Percentiles rank a stretch among this genome's conserved stretches.
phyloP scores from a whole-genome alignment of 129 eudicot species.

The Centaurea solstitialis region DNA sequence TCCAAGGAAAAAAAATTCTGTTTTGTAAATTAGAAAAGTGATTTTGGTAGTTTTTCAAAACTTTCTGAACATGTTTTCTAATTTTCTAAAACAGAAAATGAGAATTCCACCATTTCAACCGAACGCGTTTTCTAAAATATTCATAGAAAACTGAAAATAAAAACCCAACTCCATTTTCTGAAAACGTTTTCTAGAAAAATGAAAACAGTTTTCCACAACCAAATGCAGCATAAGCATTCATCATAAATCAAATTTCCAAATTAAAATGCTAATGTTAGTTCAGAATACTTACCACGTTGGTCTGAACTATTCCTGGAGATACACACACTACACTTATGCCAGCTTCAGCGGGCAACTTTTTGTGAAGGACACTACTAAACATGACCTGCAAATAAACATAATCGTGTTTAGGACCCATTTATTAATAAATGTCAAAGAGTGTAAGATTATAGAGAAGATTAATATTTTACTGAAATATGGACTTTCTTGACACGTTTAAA shows the following conservation, averaged over 20 bases:
- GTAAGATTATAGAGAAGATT: not conserved
- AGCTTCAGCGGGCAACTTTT: slow-evolving; percentile 84
- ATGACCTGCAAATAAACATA: slow-evolving; percentile 60
- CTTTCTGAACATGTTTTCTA: too few relatives aligned
- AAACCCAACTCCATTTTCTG: too few relatives aligned
- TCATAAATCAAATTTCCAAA: slow-evolving; percentile 1
- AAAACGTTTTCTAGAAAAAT: too few relatives aligned
- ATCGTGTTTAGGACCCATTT: not conserved
- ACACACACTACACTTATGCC: slow-evolving; percentile 86
- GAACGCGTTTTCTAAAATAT: too few relatives aligned
- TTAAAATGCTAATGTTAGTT: slow-evolving; percentile 13
- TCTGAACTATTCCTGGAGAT: slow-evolving; percentile 95
- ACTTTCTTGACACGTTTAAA: not conserved
- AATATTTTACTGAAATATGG: not conserved
- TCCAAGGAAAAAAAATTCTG: too few relatives aligned
- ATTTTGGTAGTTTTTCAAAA: too few relatives aligned
- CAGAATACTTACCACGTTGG: slow-evolving; percentile 74
- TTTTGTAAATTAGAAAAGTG: too few relatives aligned
- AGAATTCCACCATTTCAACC: too few relatives aligned
- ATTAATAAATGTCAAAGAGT: not conserved
- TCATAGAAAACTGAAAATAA: too few relatives aligned
- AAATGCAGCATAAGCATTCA: too few relatives aligned
- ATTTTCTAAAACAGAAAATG: too few relatives aligned
- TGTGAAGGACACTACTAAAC: slow-evolving; percentile 93
- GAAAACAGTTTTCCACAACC: too few relatives aligned